These are phyloP conservation scores for Aspergillus candidus DNA, from an alignment of 2,329 filamentous ascomycete species.

Conservation along the genomic window DNA sequence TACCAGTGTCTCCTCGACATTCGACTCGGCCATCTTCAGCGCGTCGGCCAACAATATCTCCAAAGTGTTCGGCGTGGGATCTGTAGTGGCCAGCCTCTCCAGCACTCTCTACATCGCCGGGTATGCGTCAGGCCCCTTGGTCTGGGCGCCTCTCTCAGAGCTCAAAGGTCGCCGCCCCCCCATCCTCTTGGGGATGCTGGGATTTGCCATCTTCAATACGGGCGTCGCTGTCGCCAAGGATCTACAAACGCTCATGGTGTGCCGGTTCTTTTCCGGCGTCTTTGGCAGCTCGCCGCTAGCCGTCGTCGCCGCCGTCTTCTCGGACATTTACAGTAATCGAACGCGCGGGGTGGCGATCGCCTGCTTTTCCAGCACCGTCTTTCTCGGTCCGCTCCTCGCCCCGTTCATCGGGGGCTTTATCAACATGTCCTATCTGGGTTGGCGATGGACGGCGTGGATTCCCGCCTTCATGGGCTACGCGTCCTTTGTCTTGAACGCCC, in stretches of 20 bases:
- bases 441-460: slow-evolving; percentile 47
- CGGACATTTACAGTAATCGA: slow-evolving; percentile 45
- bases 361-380: slow-evolving; percentile 48
- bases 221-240: slow-evolving; percentile 36
- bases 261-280: slow-evolving; percentile 41
- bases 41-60: slow-evolving; percentile 53
- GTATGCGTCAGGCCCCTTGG: slow-evolving; percentile 51
- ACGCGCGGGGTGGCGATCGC: slow-evolving; percentile 33
- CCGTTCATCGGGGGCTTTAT: slow-evolving; percentile 46
- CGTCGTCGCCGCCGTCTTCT: slow-evolving; percentile 38
- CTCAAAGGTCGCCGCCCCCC: slow-evolving; percentile 51
- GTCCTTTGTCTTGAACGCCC: slow-evolving; percentile 28
- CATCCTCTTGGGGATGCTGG: slow-evolving; percentile 38
- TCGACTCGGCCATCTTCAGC: slow-evolving; percentile 58
- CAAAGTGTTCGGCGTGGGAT: slow-evolving; percentile 37
- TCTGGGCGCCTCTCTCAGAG: slow-evolving; percentile 57
- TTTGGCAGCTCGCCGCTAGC: slow-evolving; percentile 38
- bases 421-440: slow-evolving; percentile 39
- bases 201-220: slow-evolving; percentile 40
- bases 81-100: slow-evolving; percentile 37
- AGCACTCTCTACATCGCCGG: slow-evolving; percentile 43
- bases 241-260: slow-evolving; percentile 33
- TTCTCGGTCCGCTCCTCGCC: slow-evolving; percentile 48
- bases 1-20: slow-evolving; percentile 36
- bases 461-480: slow-evolving; percentile 47